Evolutionary conservation across 179 eudicot species (phyloP).

Genomic region (Nepenthes alata): DNA sequence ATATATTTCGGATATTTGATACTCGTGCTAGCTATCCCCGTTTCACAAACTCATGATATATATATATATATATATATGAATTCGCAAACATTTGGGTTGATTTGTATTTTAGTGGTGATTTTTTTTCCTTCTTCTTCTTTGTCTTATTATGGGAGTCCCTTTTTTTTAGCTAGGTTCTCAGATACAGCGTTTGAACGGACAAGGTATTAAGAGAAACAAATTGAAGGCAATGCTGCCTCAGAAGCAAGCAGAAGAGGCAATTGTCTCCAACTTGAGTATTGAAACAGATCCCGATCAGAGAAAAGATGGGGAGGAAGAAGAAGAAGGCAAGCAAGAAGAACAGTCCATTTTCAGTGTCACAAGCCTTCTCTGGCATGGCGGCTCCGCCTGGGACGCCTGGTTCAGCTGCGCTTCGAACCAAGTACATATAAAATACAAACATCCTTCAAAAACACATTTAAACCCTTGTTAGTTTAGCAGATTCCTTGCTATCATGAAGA

Average conservation of each 20-base stretch:
- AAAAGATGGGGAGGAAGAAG: conserved; percentile 8
- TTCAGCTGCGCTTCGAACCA: conserved; percentile 40
- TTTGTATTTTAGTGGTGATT: too few relatives aligned
- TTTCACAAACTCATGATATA: too few relatives aligned
- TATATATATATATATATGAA: too few relatives aligned
- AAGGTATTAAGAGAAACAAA: too few relatives aligned
- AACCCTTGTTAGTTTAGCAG: background rate
- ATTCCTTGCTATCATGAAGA: background rate
- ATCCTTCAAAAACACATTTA: background rate
- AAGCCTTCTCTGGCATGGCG: conserved; percentile 34
- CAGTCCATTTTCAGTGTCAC: conserved; percentile 13
- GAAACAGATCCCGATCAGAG: conserved; percentile 3
- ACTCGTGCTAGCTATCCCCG: too few relatives aligned
- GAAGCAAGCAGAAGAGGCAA: conserved; percentile 70
- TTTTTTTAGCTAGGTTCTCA: too few relatives aligned
- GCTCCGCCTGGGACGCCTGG: conserved; percentile 44
- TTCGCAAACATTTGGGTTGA: too few relatives aligned
- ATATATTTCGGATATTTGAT: too few relatives aligned
- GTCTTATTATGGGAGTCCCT: too few relatives aligned
- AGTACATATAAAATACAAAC: conserved; percentile 5
- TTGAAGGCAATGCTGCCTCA: conserved; percentile 2
- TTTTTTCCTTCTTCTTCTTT: too few relatives aligned
- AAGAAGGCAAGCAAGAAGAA: conserved; percentile 6
- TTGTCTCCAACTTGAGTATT: conserved; percentile 35
- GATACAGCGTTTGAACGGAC: too few relatives aligned